Conservation (phyloP, 257 asterid species). For the Scutellaria baicalensis region DNA sequence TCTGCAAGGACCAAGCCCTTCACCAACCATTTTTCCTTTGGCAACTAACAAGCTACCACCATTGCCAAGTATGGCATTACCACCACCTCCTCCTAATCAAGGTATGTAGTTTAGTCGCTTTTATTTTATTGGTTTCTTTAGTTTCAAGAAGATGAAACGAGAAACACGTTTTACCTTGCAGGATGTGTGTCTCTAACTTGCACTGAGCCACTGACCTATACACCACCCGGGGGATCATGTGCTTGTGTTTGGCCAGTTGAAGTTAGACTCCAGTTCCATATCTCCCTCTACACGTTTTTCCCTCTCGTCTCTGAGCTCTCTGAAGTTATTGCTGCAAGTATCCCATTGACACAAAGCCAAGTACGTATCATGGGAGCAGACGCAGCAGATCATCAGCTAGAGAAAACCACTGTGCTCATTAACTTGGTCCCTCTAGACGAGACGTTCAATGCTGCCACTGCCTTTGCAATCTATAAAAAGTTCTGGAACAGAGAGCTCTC, state of each 20-base stretch:
- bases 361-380: constrained; percentile 91
- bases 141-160: neutral
- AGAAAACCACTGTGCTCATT: constrained; percentile 62
- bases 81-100: constrained; percentile 79
- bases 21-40: constrained; percentile 38
- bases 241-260: constrained; percentile 82
- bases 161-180: constrained; percentile 17
- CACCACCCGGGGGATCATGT: constrained; percentile 67
- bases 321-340: constrained; percentile 42
- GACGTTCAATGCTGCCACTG: constrained; percentile 38
- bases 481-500: constrained; percentile 65
- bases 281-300: constrained; percentile 54
- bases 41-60: constrained; percentile 35
- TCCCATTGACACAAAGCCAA: constrained; percentile 52
- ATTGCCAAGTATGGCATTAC: constrained; percentile 49
- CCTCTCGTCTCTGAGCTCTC: constrained; percentile 67
- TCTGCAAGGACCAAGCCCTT: constrained; percentile 34
- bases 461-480: constrained; percentile 53
- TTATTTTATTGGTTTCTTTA: neutral
- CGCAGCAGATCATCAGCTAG: constrained; percentile 58
- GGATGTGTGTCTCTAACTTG: constrained; percentile 56
- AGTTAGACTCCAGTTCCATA: constrained; percentile 48
- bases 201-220: constrained; percentile 65
- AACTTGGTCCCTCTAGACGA: constrained; percentile 59
- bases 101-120: constrained; percentile 27